Base-by-base conservation (phyloP, 768 basidiomycete genomes). In the Mycena epipterygia region DNA sequence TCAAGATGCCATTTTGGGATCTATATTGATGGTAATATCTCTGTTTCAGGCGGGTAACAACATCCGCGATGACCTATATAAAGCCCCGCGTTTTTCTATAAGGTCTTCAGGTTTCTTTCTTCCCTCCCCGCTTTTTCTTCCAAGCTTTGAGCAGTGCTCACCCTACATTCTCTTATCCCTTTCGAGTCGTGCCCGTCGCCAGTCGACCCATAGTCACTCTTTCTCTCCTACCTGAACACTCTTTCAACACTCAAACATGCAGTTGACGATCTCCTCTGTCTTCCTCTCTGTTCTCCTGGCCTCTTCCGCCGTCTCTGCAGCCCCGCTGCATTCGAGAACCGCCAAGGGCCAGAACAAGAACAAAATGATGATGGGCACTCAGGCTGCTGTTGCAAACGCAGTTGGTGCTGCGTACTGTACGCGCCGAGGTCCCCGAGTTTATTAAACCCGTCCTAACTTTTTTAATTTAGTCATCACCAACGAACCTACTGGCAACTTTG, bases 391-490 rank as follows among this genome's bases (percentile, higher is more conserved):
- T 23, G 0, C 23, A 21, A 30, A 41, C 23, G 65, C 68, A 32
- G 79, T 82, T 25, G 84, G 80, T 16, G 78, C 80, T 23, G 74
- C 76, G 14, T 79, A 79, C 56, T 77, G 78, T 80, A 59, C 39
- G 78, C 56, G 16, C 57, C 23, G 5, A 51, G 25, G 3, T 37
- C 37, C 32, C n/a, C 11, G 19, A 33, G n/a, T 57, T 3, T 49
- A 5, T 65, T 55, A 19, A 23, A 21, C 6, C 5, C 29, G 12
- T 42, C 17, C 9, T 61, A 11, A 23, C 39, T 37, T 51, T 23
- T 55, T 65, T 62, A 30, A 52, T 35, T n/a, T 68, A 89, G 87
- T 88, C 75, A 84, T 88, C 35, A 86, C 86, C 41, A 89, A 89
- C 71, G 85, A 87, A 56, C 82, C 84, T 5, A 70, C 73, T 37